These are phyloP conservation scores for Moesziomyces aphidis DNA, from an alignment of 1,284 basidiomycete genomes.

Conservation along the genomic window DNA sequence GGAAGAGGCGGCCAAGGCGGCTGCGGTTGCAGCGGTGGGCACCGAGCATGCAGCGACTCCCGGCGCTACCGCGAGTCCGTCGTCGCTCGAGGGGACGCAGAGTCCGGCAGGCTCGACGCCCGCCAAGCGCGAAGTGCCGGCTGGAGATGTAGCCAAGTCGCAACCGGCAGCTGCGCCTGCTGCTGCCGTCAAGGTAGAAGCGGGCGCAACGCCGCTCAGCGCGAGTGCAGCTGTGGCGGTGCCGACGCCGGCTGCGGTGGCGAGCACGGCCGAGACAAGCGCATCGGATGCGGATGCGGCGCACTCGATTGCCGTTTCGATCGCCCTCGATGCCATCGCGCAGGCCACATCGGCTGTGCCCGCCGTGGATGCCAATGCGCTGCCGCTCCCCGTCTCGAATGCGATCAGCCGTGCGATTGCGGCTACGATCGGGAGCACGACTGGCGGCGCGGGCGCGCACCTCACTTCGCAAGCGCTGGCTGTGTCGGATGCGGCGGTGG, in stretches of 20 bases:
- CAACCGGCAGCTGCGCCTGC: background rate
- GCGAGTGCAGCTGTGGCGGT: background rate
- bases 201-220: no score
- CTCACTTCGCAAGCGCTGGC: conserved; percentile 7
- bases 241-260: background rate
- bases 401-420: conserved; percentile 40
- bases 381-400: conserved; percentile 31
- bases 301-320: conserved; percentile 32
- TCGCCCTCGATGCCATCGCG: conserved; percentile 30
- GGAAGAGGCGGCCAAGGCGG: conserved; percentile 30
- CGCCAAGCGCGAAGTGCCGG: conserved; percentile 4
- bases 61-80: conserved; percentile 5
- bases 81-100: conserved; percentile 10
- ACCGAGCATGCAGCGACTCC: background rate
- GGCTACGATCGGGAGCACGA: conserved; percentile 28
- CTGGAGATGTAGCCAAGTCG: background rate
- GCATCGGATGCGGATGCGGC: conserved; percentile 4
- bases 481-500: background rate
- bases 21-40: conserved; percentile 7
- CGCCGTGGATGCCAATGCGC: conserved; percentile 10
- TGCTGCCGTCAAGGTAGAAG: conserved; percentile 16
- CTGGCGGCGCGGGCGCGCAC: background rate
- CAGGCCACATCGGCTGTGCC: conserved; percentile 14
- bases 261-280: background rate
- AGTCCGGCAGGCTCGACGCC: conserved; percentile 4